Percentiles rank a stretch among this genome's conserved stretches.
Evolutionary conservation across 2,329 filamentous ascomycete genomes (phyloP).

Genomic region (Sarocladium brachiariae): DNA sequence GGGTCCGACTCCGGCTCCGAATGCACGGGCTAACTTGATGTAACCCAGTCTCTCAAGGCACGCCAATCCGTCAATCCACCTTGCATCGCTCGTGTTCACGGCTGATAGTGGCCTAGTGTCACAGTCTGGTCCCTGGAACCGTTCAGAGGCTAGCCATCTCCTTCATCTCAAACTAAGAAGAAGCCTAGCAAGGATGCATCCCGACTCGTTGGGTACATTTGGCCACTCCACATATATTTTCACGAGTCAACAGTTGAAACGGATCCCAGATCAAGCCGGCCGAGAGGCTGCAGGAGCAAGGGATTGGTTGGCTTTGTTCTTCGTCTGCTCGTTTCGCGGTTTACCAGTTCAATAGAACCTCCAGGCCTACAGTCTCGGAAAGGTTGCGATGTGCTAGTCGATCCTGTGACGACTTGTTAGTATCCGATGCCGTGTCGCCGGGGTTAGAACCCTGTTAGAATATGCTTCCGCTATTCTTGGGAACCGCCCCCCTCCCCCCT

Average conservation of each 20-base stretch:
- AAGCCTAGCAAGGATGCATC: background rate
- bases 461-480: background rate
- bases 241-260: no score
- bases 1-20: background rate
- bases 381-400: background rate
- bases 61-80: background rate
- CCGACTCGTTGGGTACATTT: background rate
- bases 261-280: no score
- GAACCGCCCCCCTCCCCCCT: no score
- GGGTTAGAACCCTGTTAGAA: background rate
- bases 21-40: background rate
- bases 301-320: no score
- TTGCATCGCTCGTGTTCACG: background rate
- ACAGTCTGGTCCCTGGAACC: no score
- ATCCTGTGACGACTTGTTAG: background rate
- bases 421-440: constrained; percentile 3
- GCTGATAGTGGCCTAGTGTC: background rate
- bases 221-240: background rate
- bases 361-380: background rate
- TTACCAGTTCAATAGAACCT: no score
- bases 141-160: background rate
- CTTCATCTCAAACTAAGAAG: background rate
- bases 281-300: no score
- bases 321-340: no score
- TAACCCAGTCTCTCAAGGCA: background rate